Evolutionary conservation across 129 eudicot genomes (phyloP).

Genomic region (Pittosporum tobira): DNA sequence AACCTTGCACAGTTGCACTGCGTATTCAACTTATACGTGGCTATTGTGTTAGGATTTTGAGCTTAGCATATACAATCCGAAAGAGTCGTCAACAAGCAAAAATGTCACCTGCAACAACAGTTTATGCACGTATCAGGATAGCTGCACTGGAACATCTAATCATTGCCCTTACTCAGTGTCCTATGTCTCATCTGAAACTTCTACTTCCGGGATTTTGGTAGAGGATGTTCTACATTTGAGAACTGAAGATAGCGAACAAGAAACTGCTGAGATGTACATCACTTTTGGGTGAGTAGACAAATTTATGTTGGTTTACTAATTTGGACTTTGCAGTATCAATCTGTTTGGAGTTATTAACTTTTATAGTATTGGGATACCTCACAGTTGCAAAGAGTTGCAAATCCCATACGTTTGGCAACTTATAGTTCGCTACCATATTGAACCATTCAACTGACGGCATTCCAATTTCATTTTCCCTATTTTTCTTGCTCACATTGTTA

Average conservation of each 20-base stretch:
- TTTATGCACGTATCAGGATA: conserved; percentile 39
- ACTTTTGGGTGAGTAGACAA: conserved; percentile 70
- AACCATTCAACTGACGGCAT: no score
- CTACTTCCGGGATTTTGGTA: conserved; percentile 87
- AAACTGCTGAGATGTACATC: conserved; percentile 47
- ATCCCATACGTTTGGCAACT: background rate
- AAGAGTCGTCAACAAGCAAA: conserved; percentile 70
- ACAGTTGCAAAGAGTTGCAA: background rate
- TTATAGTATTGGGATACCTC: background rate
- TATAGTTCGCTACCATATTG: background rate
- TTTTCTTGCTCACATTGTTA: background rate
- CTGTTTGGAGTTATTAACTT: background rate
- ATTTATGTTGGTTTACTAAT: background rate
- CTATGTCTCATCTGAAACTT: conserved; percentile 82
- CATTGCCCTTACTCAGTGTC: conserved; percentile 81
- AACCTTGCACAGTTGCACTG: background rate
- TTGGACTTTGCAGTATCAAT: background rate
- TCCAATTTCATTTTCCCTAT: background rate
- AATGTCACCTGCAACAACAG: conserved; percentile 59
- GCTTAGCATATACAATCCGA: conserved; percentile 71
- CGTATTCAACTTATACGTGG: background rate
- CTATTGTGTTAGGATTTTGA: conserved; percentile 53
- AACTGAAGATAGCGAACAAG: conserved; percentile 43
- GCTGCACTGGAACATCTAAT: conserved; percentile 36
- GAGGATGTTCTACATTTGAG: conserved; percentile 81